Evolutionary conservation across 2,329 filamentous ascomycete genomes (phyloP).

Genomic region (Akanthomyces dipterigenus): DNA sequence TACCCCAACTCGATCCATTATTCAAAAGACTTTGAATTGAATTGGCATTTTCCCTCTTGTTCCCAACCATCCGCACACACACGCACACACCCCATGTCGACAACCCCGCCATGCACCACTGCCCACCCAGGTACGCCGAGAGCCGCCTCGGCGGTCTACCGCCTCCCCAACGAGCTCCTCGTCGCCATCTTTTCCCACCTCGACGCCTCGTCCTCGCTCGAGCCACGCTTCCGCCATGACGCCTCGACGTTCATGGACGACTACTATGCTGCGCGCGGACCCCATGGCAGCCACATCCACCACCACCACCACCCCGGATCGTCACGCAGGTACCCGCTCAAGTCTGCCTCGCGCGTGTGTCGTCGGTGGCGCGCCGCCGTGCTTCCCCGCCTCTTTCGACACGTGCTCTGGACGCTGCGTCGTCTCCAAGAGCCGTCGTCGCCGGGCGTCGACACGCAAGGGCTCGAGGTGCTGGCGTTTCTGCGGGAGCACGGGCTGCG

Average conservation of each 20-base stretch:
- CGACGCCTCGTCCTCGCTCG: slow-evolving; percentile 41
- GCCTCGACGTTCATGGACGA: slow-evolving; percentile 35
- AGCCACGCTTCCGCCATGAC: slow-evolving; percentile 37
- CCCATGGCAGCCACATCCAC: neutral
- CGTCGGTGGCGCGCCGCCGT: slow-evolving; percentile 44
- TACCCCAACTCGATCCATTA: no score
- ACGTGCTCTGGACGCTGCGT: slow-evolving; percentile 38
- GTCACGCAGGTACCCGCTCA: slow-evolving; percentile 34
- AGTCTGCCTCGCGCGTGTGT: slow-evolving; percentile 48
- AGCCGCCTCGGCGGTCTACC: slow-evolving; percentile 17
- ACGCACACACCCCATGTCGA: neutral
- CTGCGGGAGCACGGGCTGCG: slow-evolving; percentile 28
- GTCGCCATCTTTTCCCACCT: slow-evolving; percentile 51
- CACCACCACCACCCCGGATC: neutral
- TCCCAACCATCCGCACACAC: neutral
- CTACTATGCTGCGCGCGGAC: slow-evolving; percentile 29
- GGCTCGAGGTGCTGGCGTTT: slow-evolving; percentile 28
- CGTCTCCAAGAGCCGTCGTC: slow-evolving; percentile 21
- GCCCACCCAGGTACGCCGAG: neutral
- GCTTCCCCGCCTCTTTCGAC: slow-evolving; percentile 51
- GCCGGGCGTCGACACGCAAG: no score
- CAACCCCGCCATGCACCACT: neutral
- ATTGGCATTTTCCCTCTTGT: neutral
- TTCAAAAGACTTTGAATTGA: no score
- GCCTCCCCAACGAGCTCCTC: slow-evolving; percentile 56